phyloP scores from a whole-genome alignment of 2,329 filamentous ascomycete species.

The Paecilomyces dactylethromorphus region DNA sequence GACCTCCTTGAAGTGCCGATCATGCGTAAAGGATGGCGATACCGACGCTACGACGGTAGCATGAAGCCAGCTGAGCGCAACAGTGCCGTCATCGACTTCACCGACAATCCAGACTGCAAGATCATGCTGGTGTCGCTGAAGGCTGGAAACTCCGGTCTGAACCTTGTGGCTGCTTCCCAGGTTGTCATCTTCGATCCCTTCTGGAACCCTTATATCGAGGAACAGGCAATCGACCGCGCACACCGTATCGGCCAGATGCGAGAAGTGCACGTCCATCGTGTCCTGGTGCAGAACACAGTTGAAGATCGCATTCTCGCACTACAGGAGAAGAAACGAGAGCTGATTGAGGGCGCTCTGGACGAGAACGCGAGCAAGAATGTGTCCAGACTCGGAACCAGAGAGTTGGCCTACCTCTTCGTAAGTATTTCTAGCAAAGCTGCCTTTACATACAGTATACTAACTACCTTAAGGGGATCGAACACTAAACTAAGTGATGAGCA shows the following conservation, averaged over 20 bases:
- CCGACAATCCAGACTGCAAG: slow-evolving; percentile 52
- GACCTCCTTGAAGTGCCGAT: slow-evolving; percentile 72
- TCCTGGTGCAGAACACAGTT: slow-evolving; percentile 70
- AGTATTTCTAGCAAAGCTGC: slow-evolving; percentile 7
- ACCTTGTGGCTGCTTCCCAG: slow-evolving; percentile 73
- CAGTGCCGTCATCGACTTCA: slow-evolving; percentile 61
- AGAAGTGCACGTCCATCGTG: slow-evolving; percentile 70
- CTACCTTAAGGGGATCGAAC: background rate
- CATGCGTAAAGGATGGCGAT: slow-evolving; percentile 49
- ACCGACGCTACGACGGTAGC: slow-evolving; percentile 68
- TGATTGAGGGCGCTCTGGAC: slow-evolving; percentile 74
- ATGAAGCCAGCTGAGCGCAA: slow-evolving; percentile 64
- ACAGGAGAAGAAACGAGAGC: slow-evolving; percentile 68
- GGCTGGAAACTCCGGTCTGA: slow-evolving; percentile 78
- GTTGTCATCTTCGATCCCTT: slow-evolving; percentile 90
- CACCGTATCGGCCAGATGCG: slow-evolving; percentile 77
- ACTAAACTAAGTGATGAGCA: background rate
- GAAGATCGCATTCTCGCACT: slow-evolving; percentile 79
- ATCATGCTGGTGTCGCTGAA: slow-evolving; percentile 75
- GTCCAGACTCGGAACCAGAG: slow-evolving; percentile 57
- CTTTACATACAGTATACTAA: background rate
- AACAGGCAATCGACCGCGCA: slow-evolving; percentile 84
- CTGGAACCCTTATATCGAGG: slow-evolving; percentile 91
- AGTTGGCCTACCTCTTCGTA: slow-evolving; percentile 66
- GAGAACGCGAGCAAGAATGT: slow-evolving; percentile 64